Conservation (phyloP, 1,139 yeast genomes). For the Saccharomyces hybrid region DNA sequence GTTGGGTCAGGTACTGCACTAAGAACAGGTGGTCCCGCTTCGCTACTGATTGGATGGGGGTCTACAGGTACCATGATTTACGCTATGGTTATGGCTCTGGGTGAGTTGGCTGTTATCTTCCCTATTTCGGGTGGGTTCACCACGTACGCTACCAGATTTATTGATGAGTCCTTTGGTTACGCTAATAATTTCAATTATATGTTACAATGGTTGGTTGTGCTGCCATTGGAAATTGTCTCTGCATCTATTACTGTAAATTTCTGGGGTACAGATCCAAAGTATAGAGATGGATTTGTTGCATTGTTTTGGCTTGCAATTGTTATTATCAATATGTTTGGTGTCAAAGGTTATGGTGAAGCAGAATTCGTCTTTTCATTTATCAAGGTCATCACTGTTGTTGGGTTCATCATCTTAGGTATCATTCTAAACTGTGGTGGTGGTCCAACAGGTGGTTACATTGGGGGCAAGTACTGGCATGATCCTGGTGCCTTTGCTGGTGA, state of each 20-base stretch:
- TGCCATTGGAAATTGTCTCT: slow-evolving; percentile 69
- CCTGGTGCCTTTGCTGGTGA: slow-evolving; percentile 56
- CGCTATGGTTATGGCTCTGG: slow-evolving; percentile 60
- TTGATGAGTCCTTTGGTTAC: slow-evolving; percentile 68
- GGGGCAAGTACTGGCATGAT: slow-evolving; percentile 54
- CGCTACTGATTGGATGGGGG: slow-evolving; percentile 50
- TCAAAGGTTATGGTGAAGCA: slow-evolving; percentile 54
- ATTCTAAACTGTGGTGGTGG: slow-evolving; percentile 66
- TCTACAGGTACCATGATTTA: slow-evolving; percentile 49
- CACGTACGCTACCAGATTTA: slow-evolving; percentile 57
- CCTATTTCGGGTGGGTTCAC: slow-evolving; percentile 71
- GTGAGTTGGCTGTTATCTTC: slow-evolving; percentile 59
- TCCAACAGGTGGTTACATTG: slow-evolving; percentile 47
- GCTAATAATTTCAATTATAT: slow-evolving; percentile 70
- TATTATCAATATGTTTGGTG: slow-evolving; percentile 57
- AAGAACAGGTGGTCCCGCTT: slow-evolving; percentile 59
- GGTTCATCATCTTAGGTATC: slow-evolving; percentile 63
- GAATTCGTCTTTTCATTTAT: slow-evolving; percentile 54
- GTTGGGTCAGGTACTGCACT: slow-evolving; percentile 60
- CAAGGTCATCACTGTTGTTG: slow-evolving; percentile 55
- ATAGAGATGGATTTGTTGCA: slow-evolving; percentile 38
- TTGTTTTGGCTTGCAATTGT: slow-evolving; percentile 54
- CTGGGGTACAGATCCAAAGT: slow-evolving; percentile 39
- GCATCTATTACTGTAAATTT: slow-evolving; percentile 59
- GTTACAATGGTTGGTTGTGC: slow-evolving; percentile 59